Percentiles rank a stretch among this genome's conserved stretches.
phyloP scores from a whole-genome alignment of 192 early-diverging fungal genomes.

The Podila verticillata region DNA sequence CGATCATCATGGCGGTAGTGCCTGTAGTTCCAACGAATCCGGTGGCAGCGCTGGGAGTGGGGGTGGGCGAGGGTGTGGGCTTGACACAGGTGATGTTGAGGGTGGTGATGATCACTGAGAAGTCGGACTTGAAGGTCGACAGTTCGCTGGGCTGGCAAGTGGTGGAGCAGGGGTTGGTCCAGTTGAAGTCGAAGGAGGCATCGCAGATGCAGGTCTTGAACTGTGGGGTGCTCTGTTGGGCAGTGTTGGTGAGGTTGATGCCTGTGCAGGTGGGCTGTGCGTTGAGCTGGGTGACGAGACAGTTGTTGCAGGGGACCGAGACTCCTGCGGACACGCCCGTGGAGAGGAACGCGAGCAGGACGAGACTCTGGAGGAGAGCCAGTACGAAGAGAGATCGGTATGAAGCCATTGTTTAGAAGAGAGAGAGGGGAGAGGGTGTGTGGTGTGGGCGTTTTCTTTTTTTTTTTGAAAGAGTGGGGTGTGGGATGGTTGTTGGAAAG shows the following conservation, averaged over 20 bases:
- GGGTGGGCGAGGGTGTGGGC: slow-evolving; percentile 20
- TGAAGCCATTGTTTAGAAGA: slow-evolving; percentile 4
- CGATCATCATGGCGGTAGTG: not conserved
- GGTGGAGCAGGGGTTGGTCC: slow-evolving; percentile 25
- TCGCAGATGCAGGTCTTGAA: slow-evolving; percentile 34
- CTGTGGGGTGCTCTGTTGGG: slow-evolving; percentile 7
- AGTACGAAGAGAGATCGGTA: slow-evolving; percentile 3
- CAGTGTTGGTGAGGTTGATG: slow-evolving; percentile 22
- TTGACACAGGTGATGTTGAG: slow-evolving; percentile 39
- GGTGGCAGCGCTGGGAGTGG: not conserved
- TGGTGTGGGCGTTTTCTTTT: not conserved
- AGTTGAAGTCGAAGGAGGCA: slow-evolving; percentile 35
- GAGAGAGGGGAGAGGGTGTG: no score
- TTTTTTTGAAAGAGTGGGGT: not conserved
- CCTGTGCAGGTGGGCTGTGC: slow-evolving; percentile 16
- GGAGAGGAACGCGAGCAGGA: slow-evolving; percentile 5
- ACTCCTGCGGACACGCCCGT: slow-evolving; percentile 19
- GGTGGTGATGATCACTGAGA: slow-evolving; percentile 4
- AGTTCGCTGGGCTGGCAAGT: slow-evolving; percentile 36
- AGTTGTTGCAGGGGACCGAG: slow-evolving; percentile 35
- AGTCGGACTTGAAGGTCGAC: slow-evolving; percentile 18
- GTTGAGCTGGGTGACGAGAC: slow-evolving; percentile 12
- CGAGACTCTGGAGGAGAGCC: not conserved
- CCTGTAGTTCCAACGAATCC: not conserved
- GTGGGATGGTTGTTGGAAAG: not conserved